phyloP scores from a whole-genome alignment of 1,284 basidiomycete species.

The Trichosporon ovoides region DNA sequence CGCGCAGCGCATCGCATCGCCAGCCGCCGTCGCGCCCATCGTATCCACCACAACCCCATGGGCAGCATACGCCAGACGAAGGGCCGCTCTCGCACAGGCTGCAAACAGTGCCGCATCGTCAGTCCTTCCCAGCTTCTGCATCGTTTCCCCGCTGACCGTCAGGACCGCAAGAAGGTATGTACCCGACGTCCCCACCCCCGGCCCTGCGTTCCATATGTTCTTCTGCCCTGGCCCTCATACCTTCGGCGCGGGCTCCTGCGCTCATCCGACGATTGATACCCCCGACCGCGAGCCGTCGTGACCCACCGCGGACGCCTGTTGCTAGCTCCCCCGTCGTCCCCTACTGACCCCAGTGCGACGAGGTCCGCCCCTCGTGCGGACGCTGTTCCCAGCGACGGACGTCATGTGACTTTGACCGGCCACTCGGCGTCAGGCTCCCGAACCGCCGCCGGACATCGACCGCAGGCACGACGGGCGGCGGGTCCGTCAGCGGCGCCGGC shows the following conservation, averaged over 20 bases:
- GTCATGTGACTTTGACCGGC: conserved; percentile 15
- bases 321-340: too few species aligned
- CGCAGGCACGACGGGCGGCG: too few species aligned
- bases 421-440: conserved; percentile 8
- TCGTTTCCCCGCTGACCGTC: neutral
- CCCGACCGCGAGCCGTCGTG: too few species aligned
- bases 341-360: conserved; percentile 16
- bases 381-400: conserved; percentile 9
- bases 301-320: too few species aligned
- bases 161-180: conserved; percentile 18
- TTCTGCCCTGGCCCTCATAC: too few species aligned
- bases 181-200: too few species aligned
- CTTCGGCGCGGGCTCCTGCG: too few species aligned
- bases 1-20: too few species aligned
- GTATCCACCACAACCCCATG: conserved; percentile 6
- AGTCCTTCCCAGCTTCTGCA: neutral
- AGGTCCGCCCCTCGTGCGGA: conserved; percentile 9
- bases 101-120: conserved; percentile 16
- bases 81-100: conserved; percentile 14
- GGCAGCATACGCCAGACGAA: conserved; percentile 15
- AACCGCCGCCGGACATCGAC: conserved; percentile 8
- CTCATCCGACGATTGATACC: neutral
- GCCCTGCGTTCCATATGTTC: neutral
- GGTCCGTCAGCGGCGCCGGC: neutral
- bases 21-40: too few species aligned